These are phyloP conservation scores for Oidium heveae DNA, from an alignment of 2,329 filamentous ascomycete species.

Conservation along the genomic window DNA sequence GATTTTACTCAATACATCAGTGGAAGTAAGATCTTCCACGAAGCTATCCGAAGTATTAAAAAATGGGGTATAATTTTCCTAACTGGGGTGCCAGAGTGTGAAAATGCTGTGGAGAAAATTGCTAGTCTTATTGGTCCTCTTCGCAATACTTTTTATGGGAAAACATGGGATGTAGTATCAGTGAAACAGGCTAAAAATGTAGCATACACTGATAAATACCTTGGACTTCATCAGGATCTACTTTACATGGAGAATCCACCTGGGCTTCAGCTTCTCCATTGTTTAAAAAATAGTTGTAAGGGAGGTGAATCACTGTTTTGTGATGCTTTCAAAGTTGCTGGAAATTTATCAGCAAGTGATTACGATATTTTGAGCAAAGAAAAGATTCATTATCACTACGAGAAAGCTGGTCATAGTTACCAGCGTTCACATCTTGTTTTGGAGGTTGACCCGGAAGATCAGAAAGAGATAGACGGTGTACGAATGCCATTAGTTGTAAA, in stretches of 20 bases:
- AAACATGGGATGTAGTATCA: conserved; percentile 69
- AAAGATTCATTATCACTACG: conserved; percentile 33
- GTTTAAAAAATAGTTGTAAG: conserved; percentile 50
- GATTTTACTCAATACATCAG: conserved; percentile 49
- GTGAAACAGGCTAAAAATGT: conserved; percentile 73
- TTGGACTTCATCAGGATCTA: conserved; percentile 84
- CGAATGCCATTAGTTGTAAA: conserved; percentile 17
- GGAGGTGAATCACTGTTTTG: conserved; percentile 76
- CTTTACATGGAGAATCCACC: conserved; percentile 64
- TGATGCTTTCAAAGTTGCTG: conserved; percentile 41
- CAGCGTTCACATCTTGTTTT: conserved; percentile 30
- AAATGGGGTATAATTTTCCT: conserved; percentile 54
- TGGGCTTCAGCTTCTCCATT: conserved; percentile 70
- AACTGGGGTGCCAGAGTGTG: conserved; percentile 42
- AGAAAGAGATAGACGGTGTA: too few relatives aligned
- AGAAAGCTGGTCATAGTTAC: conserved; percentile 38
- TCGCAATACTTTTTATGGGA: conserved; percentile 74
- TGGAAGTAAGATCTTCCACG: conserved; percentile 27
- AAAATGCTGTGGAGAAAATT: conserved; percentile 39
- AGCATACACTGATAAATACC: conserved; percentile 59
- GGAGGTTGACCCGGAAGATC: conserved; percentile 9
- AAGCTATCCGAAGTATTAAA: conserved; percentile 35
- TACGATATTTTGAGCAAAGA: conserved; percentile 17
- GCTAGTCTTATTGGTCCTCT: conserved; percentile 50
- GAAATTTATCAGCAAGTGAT: conserved; percentile 13